Evolutionary conservation across 2,329 filamentous ascomycete species (phyloP).

Genomic region (Hymenoscyphus fructigenus): DNA sequence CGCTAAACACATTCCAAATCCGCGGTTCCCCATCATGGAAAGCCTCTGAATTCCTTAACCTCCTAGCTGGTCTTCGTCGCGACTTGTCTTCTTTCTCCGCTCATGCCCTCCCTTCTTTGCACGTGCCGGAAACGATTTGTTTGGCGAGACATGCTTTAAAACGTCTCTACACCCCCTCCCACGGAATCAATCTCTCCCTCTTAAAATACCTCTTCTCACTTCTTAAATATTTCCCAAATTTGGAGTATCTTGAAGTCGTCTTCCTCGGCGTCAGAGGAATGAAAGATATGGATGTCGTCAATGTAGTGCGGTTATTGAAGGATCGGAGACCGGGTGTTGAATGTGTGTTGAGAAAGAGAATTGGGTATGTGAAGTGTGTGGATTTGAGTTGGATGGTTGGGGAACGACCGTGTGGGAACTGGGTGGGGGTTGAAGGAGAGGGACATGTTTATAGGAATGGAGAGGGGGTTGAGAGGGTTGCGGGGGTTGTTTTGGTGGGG

Average conservation of each 20-base stretch:
- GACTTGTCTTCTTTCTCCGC: background rate
- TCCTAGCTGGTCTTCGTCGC: slow-evolving; percentile 16
- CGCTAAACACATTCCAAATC: slow-evolving; percentile 23
- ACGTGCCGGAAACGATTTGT: slow-evolving; percentile 11
- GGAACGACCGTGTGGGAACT: slow-evolving; percentile 21
- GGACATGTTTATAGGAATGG: background rate
- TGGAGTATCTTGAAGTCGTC: slow-evolving; percentile 20
- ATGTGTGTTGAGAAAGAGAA: slow-evolving; percentile 20
- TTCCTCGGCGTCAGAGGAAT: slow-evolving; percentile 14
- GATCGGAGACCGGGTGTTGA: slow-evolving; percentile 17
- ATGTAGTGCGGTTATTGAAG: slow-evolving; percentile 19
- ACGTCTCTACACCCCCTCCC: slow-evolving; percentile 21
- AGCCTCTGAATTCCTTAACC: slow-evolving; percentile 19
- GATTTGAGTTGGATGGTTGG: slow-evolving; percentile 25
- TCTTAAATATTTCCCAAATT: slow-evolving; percentile 23
- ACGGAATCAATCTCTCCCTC: slow-evolving; percentile 19
- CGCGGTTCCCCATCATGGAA: slow-evolving; percentile 18
- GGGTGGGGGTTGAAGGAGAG: background rate
- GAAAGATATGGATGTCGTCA: slow-evolving; percentile 25
- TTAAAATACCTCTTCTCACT: slow-evolving; percentile 24
- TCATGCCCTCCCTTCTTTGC: background rate
- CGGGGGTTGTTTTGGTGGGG: background rate
- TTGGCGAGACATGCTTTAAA: slow-evolving; percentile 18
- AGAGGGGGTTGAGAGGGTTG: background rate
- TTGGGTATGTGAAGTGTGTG: slow-evolving; percentile 18